Evolutionary conservation across 768 basidiomycete species (phyloP).

Genomic region (Tricholoma furcatifolium): DNA sequence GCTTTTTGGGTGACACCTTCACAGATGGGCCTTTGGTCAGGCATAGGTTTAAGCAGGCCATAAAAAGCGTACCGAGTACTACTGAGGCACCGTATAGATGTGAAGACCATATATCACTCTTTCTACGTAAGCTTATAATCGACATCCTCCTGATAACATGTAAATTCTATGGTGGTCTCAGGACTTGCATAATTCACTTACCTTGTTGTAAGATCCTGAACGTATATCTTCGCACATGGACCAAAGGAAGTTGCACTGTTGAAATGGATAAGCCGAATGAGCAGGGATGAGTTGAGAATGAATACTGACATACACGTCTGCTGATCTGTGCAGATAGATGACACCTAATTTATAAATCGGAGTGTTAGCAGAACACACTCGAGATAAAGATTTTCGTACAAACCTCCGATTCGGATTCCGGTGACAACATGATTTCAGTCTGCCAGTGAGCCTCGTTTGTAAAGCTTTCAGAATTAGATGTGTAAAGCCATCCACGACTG

Average conservation of each 20-base stretch:
- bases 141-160: conserved; percentile 30
- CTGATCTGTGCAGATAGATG: conserved; percentile 50
- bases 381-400: conserved; percentile 7
- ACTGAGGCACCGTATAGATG: conserved; percentile 48
- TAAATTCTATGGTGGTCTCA: conserved; percentile 9
- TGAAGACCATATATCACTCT: conserved; percentile 58
- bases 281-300: neutral
- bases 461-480: conserved; percentile 16
- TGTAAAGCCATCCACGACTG: conserved; percentile 50
- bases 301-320: conserved; percentile 46
- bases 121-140: conserved; percentile 34
- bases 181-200: conserved; percentile 19
- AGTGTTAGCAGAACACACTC: neutral
- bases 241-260: conserved; percentile 58
- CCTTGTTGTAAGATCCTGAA: conserved; percentile 42
- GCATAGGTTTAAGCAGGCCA: neutral
- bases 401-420: conserved; percentile 35
- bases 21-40: neutral
- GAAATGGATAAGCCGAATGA: neutral
- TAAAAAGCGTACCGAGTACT: conserved; percentile 44
- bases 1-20: conserved; percentile 55
- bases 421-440: conserved; percentile 41
- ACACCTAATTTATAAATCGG: conserved; percentile 34
- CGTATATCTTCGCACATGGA: conserved; percentile 46
- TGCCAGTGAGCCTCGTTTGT: conserved; percentile 31